A percentile compares a stretch with the other conserved stretches of the same genome.
phyloP scores from a whole-genome alignment of 2,329 filamentous ascomycete species.

The Colletotrichum noveboracense region DNA sequence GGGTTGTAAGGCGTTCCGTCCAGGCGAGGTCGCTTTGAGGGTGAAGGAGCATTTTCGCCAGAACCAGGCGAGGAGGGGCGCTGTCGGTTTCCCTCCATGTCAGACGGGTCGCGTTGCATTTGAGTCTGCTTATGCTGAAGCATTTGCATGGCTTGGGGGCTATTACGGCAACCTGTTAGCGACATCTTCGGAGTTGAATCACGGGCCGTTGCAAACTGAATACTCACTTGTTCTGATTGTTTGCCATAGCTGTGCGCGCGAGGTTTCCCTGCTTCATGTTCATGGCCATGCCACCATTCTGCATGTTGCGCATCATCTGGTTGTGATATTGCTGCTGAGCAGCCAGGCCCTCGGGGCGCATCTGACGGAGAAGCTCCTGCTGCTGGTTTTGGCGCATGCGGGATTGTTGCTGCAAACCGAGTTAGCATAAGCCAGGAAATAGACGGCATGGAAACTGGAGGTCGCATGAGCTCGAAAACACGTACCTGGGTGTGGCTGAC shows the following conservation, averaged over 20 bases:
- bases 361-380: conserved; percentile 76
- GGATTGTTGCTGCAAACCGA: conserved; percentile 61
- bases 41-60: conserved; percentile 88
- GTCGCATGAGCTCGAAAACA: conserved; percentile 27
- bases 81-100: conserved; percentile 83
- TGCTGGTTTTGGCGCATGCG: conserved; percentile 78
- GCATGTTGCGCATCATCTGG: conserved; percentile 72
- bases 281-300: conserved; percentile 64
- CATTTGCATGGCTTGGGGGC: conserved; percentile 73
- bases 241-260: conserved; percentile 78
- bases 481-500: conserved; percentile 82
- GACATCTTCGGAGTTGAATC: neutral
- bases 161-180: conserved; percentile 33
- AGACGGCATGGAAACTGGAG: conserved; percentile 9
- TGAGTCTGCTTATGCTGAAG: conserved; percentile 76
- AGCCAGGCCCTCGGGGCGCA: conserved; percentile 64
- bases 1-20: conserved; percentile 75
- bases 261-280: conserved; percentile 66
- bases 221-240: conserved; percentile 74
- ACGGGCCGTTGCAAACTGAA: neutral
- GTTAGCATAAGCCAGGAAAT: conserved; percentile 23
- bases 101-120: conserved; percentile 88
- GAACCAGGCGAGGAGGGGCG: conserved; percentile 83
- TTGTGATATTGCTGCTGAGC: conserved; percentile 60
- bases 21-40: conserved; percentile 86